A percentile compares a stretch with the other conserved stretches of the same genome.
These are phyloP conservation scores for Agrocybe praecox DNA, from an alignment of 768 basidiomycete species.

Conservation along the genomic window DNA sequence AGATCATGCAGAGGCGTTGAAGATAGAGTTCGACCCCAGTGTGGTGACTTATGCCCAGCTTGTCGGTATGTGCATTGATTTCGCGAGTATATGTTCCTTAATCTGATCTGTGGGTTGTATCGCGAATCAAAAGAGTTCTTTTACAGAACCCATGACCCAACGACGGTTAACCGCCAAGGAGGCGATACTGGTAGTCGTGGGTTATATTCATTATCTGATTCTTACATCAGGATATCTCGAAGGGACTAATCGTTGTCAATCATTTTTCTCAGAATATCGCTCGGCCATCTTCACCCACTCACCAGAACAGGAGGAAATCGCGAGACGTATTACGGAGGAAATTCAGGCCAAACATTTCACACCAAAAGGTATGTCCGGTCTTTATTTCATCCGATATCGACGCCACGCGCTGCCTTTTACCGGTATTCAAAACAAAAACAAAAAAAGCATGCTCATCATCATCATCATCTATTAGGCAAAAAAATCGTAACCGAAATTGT, in stretches of 20 bases:
- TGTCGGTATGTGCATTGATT: slow-evolving; percentile 61
- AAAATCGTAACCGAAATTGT: slow-evolving; percentile 81
- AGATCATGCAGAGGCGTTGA: slow-evolving; percentile 86
- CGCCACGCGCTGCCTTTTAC: not conserved
- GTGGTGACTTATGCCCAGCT: slow-evolving; percentile 83
- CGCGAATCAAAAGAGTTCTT: slow-evolving; percentile 76
- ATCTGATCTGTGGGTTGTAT: not conserved
- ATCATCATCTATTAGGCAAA: slow-evolving; percentile 23
- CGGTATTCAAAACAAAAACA: too few relatives aligned
- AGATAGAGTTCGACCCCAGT: slow-evolving; percentile 83
- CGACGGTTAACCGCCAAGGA: slow-evolving; percentile 80
- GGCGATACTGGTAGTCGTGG: slow-evolving; percentile 76
- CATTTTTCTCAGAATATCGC: slow-evolving; percentile 82
- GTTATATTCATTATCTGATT: slow-evolving; percentile 26
- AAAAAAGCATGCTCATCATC: too few relatives aligned
- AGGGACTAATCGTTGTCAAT: not conserved
- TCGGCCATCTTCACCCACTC: slow-evolving; percentile 87
- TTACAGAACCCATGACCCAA: slow-evolving; percentile 93
- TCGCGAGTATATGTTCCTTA: not conserved
- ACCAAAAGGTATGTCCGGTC: slow-evolving; percentile 46
- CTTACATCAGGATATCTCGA: too few relatives aligned
- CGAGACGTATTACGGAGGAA: slow-evolving; percentile 77
- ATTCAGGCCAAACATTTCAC: slow-evolving; percentile 85
- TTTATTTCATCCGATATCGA: not conserved
- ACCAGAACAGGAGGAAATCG: slow-evolving; percentile 70